Conservation (phyloP, 305 asterid genomes). For the Ruellia speciosa region DNA sequence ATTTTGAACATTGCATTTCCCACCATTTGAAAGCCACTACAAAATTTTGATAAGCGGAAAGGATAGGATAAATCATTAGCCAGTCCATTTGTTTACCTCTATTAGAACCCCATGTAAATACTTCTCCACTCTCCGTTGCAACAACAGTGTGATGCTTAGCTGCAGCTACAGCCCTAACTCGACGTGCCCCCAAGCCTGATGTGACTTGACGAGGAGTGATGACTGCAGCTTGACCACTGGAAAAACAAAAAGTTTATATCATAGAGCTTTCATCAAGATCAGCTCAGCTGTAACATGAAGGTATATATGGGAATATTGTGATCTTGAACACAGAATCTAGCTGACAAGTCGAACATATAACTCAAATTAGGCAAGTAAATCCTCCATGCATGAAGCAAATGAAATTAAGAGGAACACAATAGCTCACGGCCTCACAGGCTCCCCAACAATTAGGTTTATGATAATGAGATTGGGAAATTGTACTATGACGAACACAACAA, state of each 20-base stretch:
- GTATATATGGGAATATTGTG: background rate
- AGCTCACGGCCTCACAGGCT: background rate
- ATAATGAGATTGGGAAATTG: background rate
- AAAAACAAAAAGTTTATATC: conserved; percentile 23
- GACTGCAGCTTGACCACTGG: conserved; percentile 99
- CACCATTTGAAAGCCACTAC: conserved; percentile 8
- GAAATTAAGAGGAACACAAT: background rate
- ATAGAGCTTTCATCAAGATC: conserved; percentile 11
- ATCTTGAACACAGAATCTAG: conserved; percentile 9
- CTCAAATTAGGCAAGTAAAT: background rate
- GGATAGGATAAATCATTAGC: conserved; percentile 7
- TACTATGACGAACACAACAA: background rate
- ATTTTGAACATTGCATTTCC: background rate
- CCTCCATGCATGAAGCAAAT: background rate
- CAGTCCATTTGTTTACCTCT: conserved; percentile 51
- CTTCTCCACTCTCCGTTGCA: conserved; percentile 90
- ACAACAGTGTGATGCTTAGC: conserved; percentile 98
- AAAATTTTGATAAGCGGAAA: conserved; percentile 3
- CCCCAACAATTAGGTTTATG: background rate
- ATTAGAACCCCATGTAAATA: conserved; percentile 97
- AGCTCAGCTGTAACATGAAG: background rate
- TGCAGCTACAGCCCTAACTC: conserved; percentile 84
- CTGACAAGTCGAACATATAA: background rate
- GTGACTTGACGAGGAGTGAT: conserved; percentile 94
- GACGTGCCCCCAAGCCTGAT: conserved; percentile 85